phyloP scores from a whole-genome alignment of 345 rosid species.

The Citrus maxima region DNA sequence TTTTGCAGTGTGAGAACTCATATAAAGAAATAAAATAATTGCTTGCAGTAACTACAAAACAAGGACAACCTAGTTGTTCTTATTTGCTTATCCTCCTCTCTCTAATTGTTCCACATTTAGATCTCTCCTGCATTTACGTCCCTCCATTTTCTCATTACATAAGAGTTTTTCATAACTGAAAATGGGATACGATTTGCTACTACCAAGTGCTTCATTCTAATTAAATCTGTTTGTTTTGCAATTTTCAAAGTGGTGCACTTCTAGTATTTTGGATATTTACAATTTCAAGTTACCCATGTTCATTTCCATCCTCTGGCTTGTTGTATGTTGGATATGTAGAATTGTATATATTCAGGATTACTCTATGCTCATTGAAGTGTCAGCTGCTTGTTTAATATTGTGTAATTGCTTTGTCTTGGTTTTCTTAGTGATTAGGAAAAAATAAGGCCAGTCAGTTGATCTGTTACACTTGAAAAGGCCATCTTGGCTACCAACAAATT shows the following conservation, averaged over 20 bases:
- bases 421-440: constrained; percentile 48
- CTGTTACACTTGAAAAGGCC: constrained; percentile 59
- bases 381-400: neutral
- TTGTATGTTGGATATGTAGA: constrained; percentile 57
- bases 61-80: too few relatives aligned
- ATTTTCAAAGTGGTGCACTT: constrained; percentile 45
- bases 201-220: neutral
- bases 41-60: too few relatives aligned
- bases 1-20: neutral
- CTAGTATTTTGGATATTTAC: constrained; percentile 75
- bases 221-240: neutral
- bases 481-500: constrained; percentile 76
- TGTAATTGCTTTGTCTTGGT: constrained; percentile 3
- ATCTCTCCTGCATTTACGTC: too few relatives aligned
- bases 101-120: too few relatives aligned
- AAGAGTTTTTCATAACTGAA: too few relatives aligned
- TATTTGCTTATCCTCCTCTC: too few relatives aligned
- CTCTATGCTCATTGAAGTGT: neutral
- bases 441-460: constrained; percentile 32
- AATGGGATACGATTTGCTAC: neutral
- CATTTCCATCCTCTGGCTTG: constrained; percentile 98
- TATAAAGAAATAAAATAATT: too few relatives aligned
- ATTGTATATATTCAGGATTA: neutral
- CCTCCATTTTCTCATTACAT: too few relatives aligned
- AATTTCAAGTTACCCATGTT: constrained; percentile 69